Percentiles rank a stretch among this genome's conserved stretches.
Conservation (phyloP, 495 filamentous ascomycete genomes). For the Bacidia gigantensis region DNA sequence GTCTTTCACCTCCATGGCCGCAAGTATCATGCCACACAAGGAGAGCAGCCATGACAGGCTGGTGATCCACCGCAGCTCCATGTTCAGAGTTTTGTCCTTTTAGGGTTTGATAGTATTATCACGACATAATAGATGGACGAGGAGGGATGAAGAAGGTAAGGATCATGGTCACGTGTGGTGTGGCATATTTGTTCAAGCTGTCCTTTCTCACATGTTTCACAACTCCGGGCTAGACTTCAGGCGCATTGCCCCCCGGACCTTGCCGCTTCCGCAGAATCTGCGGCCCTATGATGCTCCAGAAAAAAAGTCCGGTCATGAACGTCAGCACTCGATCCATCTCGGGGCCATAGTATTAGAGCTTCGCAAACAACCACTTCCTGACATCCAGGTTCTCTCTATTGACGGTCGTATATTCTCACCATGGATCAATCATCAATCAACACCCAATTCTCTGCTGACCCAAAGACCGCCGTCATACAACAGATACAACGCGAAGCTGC, state of each 20-base stretch:
- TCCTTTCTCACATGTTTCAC: background rate
- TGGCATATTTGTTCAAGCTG: background rate
- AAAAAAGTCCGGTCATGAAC: background rate
- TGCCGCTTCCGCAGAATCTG: background rate
- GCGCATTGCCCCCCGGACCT: background rate
- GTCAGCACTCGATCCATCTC: background rate
- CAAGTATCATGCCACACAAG: slow-evolving; percentile 11
- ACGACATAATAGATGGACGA: too few relatives aligned
- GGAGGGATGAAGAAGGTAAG: background rate
- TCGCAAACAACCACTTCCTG: too few relatives aligned
- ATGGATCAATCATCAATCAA: background rate
- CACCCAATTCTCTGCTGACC: slow-evolving; percentile 23
- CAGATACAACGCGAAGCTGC: slow-evolving; percentile 63
- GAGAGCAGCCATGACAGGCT: slow-evolving; percentile 17
- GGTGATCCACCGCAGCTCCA: slow-evolving; percentile 10
- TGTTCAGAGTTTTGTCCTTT: background rate
- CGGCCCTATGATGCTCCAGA: background rate
- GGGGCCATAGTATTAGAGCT: too few relatives aligned
- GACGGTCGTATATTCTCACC: background rate
- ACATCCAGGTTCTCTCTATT: too few relatives aligned
- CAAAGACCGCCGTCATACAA: slow-evolving; percentile 56
- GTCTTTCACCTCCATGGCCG: slow-evolving; percentile 20
- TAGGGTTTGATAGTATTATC: slow-evolving; percentile 2
- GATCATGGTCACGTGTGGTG: slow-evolving; percentile 7
- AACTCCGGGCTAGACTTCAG: background rate